Evolutionary conservation across 1,139 yeast species (phyloP).

Genomic region (Nakaseomyces delphensis): DNA sequence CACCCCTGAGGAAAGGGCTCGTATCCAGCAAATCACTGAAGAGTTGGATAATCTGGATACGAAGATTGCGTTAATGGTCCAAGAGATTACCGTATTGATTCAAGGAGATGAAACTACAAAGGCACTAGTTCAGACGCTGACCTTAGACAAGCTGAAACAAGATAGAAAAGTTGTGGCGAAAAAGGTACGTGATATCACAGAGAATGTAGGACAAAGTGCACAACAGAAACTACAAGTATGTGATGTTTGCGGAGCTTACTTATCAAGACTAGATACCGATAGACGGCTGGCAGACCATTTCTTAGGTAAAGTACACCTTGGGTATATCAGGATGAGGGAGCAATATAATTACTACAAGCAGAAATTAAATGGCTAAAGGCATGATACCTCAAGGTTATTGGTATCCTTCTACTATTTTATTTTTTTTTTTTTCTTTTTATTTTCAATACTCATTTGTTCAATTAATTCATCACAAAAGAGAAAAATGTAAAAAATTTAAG

Average conservation of each 20-base stretch:
- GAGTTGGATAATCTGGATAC: conserved; percentile 63
- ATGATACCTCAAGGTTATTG: background rate
- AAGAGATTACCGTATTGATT: conserved; percentile 57
- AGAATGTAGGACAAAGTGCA: conserved; percentile 74
- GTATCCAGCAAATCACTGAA: conserved; percentile 51
- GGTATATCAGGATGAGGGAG: conserved; percentile 66
- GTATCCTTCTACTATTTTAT: background rate
- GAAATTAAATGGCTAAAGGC: background rate
- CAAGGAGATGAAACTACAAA: conserved; percentile 44
- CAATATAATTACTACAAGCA: conserved; percentile 29
- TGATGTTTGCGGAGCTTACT: conserved; percentile 82
- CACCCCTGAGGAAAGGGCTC: conserved; percentile 67
- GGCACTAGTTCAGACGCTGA: conserved; percentile 40
- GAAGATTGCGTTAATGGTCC: conserved; percentile 56
- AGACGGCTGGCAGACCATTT: conserved; percentile 87
- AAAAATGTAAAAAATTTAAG: conserved; percentile 3
- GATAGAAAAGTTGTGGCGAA: conserved; percentile 45
- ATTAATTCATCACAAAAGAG: conserved; percentile 37
- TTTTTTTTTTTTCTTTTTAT: background rate
- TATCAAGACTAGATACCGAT: conserved; percentile 82
- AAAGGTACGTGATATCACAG: conserved; percentile 52
- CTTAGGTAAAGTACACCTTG: conserved; percentile 77
- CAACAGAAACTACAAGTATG: conserved; percentile 91
- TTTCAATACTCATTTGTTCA: too few relatives aligned
- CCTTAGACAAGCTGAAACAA: conserved; percentile 37